Percentiles rank a stretch among this genome's conserved stretches.
phyloP scores from a whole-genome alignment of 2,329 filamentous ascomycete genomes.

The Colletotrichum phormii region DNA sequence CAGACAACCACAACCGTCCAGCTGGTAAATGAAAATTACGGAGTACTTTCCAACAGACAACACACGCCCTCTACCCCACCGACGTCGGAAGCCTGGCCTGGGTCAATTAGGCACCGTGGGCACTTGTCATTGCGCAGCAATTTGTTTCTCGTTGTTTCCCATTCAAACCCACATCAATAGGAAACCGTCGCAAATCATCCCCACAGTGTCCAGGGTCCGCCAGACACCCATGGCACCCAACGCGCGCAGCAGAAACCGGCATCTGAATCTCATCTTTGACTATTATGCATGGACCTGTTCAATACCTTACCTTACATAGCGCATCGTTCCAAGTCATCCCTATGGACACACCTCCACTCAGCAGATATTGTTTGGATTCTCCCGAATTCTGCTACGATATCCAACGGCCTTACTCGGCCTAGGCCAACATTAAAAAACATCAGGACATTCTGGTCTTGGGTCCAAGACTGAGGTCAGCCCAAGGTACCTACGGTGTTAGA shows the following conservation, averaged over 20 bases:
- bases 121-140: background rate
- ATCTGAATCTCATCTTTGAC: background rate
- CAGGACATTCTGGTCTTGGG: background rate
- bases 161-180: conserved; percentile 32
- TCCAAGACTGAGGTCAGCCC: background rate
- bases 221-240: background rate
- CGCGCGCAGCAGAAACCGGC: background rate
- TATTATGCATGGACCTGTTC: background rate
- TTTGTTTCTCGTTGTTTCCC: background rate
- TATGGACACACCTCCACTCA: background rate
- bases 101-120: background rate
- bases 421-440: background rate
- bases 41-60: too few relatives aligned
- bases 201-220: background rate
- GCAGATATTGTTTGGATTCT: background rate
- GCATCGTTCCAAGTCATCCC: background rate
- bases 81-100: background rate
- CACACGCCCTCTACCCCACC: background rate
- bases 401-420: background rate
- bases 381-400: background rate
- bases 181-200: conserved; percentile 10
- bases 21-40: background rate
- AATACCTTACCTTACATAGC: background rate
- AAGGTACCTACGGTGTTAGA: background rate
- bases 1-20: background rate